phyloP scores from a whole-genome alignment of 148 eudicot genomes.

The Gaultheria prostrata region DNA sequence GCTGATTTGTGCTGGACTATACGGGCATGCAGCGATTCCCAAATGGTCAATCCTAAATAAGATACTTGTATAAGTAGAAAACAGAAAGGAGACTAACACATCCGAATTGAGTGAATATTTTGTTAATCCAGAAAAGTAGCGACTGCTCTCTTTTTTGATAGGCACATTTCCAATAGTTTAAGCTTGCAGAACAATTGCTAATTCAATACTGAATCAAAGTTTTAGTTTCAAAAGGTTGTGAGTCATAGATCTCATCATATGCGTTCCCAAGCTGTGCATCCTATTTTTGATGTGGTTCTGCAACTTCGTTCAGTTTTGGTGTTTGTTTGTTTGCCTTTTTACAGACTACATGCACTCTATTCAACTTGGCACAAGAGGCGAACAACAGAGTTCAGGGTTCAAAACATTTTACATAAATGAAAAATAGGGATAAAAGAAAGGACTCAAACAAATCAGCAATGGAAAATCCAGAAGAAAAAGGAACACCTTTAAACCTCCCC shows the following conservation, averaged over 20 bases:
- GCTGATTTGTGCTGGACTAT: not conserved
- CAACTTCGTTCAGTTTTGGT: not conserved
- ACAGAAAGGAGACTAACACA: not conserved
- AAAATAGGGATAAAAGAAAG: not conserved
- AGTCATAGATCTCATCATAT: not conserved
- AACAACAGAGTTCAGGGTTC: not conserved
- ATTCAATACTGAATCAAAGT: not conserved
- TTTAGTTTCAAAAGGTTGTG: not conserved
- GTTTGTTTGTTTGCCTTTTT: not conserved
- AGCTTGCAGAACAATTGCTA: not conserved
- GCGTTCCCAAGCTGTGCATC: not conserved
- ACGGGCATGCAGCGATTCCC: not conserved
- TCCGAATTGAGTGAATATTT: not conserved
- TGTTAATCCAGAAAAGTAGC: not conserved
- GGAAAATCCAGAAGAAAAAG: not conserved
- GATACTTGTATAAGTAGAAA: not conserved
- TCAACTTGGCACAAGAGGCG: not conserved
- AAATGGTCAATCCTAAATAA: not conserved
- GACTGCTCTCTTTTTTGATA: not conserved
- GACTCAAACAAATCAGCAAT: not conserved
- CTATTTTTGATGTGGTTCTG: not conserved
- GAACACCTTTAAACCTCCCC: conserved; percentile 70
- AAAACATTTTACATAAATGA: conserved; percentile 4
- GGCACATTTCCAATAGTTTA: not conserved
- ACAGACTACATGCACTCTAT: not conserved